Evolutionary conservation across 768 basidiomycete species (phyloP), one percentile per base, ranked within the genome.

Genomic region (Ephemerocybe angulata): DNA sequence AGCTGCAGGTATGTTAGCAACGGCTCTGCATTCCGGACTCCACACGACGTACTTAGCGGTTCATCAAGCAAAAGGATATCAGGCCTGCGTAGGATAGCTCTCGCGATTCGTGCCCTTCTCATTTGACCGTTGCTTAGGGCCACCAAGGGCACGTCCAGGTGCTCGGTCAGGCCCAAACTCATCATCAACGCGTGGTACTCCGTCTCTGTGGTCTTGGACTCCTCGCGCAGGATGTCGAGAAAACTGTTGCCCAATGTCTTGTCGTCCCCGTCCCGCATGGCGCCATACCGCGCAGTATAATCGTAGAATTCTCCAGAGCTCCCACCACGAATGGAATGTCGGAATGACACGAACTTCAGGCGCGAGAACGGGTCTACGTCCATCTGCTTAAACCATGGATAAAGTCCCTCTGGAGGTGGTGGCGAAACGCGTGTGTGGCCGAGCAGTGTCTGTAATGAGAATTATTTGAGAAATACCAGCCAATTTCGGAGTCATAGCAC

Each of bases 61-160:
- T 98, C 96, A 57, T 97, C 94, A n/a, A 98, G 76, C 6, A 98
- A 69, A 22, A 98, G 65, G 19, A 98, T 65, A 57, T 86, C 79
- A 0, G 93, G 92, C 42, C 80, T 76, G 17, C 69, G 73, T 29
- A 98, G 65, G 8, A 98, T 68, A 0, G 90, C 89, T 59, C 86
- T 83, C 8, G 90, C 76, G 44, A 99, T 89, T 42, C 94, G 75
- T 4, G 93, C 93, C 17, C 92, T 73, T 35, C 95, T 74, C 28
- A 87, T 98, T 73, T 99, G 95, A 0, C 96, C 96, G 63, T 95
- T 96, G 58, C 88, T 91, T 50, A 98, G 67, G 0, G 90, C 90
- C 7, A 98, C 77, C 3, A 90, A 66, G 0, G 96, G 96, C 4
- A 96, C 64, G 63, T 94, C 87, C n/a, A 98, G 73, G 24, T 95